Conservation (phyloP, 2,329 filamentous ascomycete genomes). For the Calonectria hongkongensis region DNA sequence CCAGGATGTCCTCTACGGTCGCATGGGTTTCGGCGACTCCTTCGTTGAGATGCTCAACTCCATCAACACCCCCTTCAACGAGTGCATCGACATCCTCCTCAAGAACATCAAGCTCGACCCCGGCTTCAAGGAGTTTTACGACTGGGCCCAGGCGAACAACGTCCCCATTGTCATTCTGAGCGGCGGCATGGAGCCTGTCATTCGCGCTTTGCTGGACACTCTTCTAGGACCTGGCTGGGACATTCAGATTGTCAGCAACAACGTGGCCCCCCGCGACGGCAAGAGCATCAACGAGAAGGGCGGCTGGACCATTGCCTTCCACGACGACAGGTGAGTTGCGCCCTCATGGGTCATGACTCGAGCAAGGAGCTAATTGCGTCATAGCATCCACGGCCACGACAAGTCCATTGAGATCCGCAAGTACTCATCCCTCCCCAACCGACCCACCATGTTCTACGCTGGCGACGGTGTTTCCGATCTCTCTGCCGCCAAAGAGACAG, state of each 20-base stretch:
- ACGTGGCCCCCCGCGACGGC: conserved; percentile 77
- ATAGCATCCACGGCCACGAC: conserved; percentile 92
- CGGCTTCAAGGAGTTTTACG: conserved; percentile 89
- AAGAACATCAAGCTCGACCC: conserved; percentile 93
- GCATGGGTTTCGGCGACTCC: conserved; percentile 85
- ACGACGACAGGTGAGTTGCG: conserved; percentile 83
- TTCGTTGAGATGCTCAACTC: conserved; percentile 96
- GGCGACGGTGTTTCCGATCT: conserved; percentile 96
- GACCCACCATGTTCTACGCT: conserved; percentile 93
- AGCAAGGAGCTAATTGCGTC: conserved; percentile 31
- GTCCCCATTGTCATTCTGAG: conserved; percentile 94
- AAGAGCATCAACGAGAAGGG: conserved; percentile 86
- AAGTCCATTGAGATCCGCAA: conserved; percentile 94
- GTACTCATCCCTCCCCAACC: conserved; percentile 84
- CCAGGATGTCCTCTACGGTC: conserved; percentile 82
- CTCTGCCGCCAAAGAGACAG: conserved; percentile 93
- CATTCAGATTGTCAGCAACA: conserved; percentile 93
- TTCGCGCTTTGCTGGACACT: conserved; percentile 86
- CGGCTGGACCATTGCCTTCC: conserved; percentile 92
- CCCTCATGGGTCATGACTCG: neutral
- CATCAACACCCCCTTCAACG: conserved; percentile 84
- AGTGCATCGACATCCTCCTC: conserved; percentile 87
- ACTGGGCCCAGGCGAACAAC: conserved; percentile 87
- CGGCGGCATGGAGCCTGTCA: conserved; percentile 94
- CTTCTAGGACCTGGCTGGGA: conserved; percentile 86